Percentiles rank a stretch among this genome's conserved stretches.
Conservation (phyloP, 768 basidiomycete genomes). For the Neoboletus brunneissimus region DNA sequence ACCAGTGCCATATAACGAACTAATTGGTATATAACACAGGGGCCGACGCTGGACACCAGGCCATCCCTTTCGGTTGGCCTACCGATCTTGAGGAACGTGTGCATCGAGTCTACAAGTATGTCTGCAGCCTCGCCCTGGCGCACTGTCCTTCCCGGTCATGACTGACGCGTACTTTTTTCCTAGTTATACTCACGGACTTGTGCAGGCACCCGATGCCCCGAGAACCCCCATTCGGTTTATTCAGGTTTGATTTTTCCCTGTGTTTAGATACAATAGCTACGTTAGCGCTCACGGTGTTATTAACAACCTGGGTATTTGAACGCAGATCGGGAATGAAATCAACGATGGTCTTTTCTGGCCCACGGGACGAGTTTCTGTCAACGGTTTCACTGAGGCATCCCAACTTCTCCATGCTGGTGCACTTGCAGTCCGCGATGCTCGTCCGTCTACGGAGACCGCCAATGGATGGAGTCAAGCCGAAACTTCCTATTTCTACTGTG, state of each 20-base stretch:
- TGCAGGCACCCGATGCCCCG: slow-evolving; percentile 7
- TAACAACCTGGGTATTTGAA: not conserved
- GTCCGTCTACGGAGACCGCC: slow-evolving; percentile 1
- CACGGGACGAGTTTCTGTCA: slow-evolving; percentile 1
- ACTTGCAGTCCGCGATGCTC: slow-evolving; percentile 7
- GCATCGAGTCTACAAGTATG: slow-evolving; percentile 7
- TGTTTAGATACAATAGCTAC: not conserved
- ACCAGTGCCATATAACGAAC: not conserved
- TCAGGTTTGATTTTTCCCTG: slow-evolving; percentile 3
- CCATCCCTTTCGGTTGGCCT: slow-evolving; percentile 15
- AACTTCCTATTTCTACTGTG: slow-evolving; percentile 5
- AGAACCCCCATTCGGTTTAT: slow-evolving; percentile 9
- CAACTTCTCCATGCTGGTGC: slow-evolving; percentile 38
- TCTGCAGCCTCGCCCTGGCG: not conserved
- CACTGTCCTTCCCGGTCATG: not conserved
- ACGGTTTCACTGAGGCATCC: slow-evolving; percentile 4
- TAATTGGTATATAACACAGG: not conserved
- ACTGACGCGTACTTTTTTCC: not conserved
- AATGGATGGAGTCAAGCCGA: slow-evolving; percentile 6
- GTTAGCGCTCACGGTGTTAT: not conserved
- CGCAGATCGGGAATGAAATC: slow-evolving; percentile 14
- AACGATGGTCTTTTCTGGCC: slow-evolving; percentile 12
- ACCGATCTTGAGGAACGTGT: slow-evolving; percentile 9
- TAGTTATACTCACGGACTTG: slow-evolving; percentile 9
- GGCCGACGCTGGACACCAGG: slow-evolving; percentile 7